Base-by-base conservation (phyloP, 2,329 filamentous ascomycete species). In the Colletotrichum siamense region DNA sequence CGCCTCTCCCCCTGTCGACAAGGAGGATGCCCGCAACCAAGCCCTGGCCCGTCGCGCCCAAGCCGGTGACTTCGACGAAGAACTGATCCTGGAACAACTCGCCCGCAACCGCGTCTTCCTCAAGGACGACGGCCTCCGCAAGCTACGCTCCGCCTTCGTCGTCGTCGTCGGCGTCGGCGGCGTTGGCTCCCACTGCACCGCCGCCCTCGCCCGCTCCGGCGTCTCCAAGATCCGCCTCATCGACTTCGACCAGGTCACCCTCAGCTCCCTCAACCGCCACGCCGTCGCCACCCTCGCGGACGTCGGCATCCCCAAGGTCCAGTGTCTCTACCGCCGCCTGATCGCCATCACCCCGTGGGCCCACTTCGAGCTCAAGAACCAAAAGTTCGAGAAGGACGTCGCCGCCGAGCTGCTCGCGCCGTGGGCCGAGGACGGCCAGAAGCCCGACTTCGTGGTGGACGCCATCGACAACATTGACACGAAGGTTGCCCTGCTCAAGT, bases 381-480 rank as follows among this genome's bases (percentile, higher is more conserved):
- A 98, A 82, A 93, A 99, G 66, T 98, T 98, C 84, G 92, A 92
- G 77, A 92, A 90, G 63, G 84, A 88, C 18, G 92, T 89, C 12
- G 96, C 96, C 0, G 90, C 91, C 8, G 83, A 86, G 13, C 87
- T 98, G 77, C 87, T 99, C 57, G 91, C 87, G 0, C 88, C 91
- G 0, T 96, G 95, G 93, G 85, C 87, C 32, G 87, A 86, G 57
- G 88, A 85, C 7, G 92, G 88, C 18, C 91, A 90, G 82, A 89
- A 89, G 80, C 96, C 96, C 2, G 94, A 96, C 80, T 99, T 94
- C 81, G 92, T 99, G n/a, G 92, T 99, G 44, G 97, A 99, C 85
- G 98, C 96, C 26, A 99, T 99, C 79, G 97, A 99, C 85, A 99
- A 99, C 82, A 99, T 99, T 78, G 95, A 98, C 68, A 98, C 95